A percentile compares a stretch with the other conserved stretches of the same genome.
These are phyloP conservation scores for Ogataea pignaliae DNA, from an alignment of 805 yeast species.

Conservation along the genomic window DNA sequence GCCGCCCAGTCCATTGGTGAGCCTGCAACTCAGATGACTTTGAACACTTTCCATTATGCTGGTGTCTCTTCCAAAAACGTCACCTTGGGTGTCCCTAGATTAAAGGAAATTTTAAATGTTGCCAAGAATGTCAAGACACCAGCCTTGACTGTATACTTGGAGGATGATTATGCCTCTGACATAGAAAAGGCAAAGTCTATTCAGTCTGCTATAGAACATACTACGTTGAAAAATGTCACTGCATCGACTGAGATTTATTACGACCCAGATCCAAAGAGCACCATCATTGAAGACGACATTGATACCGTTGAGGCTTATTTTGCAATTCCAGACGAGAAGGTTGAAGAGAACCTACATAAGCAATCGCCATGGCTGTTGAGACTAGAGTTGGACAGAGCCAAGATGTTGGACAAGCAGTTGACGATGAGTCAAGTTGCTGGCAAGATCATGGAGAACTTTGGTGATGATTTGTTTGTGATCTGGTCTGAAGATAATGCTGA, in stretches of 20 bases:
- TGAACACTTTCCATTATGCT: slow-evolving; percentile 96
- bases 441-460: slow-evolving; percentile 86
- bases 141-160: slow-evolving; percentile 90
- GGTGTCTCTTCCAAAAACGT: slow-evolving; percentile 97
- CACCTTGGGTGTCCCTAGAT: slow-evolving; percentile 95
- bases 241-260: slow-evolving; percentile 96
- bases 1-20: slow-evolving; percentile 98
- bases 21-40: slow-evolving; percentile 97
- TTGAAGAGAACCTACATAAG: slow-evolving; percentile 86
- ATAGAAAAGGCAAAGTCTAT: slow-evolving; percentile 92
- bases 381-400: slow-evolving; percentile 95
- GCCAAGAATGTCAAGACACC: slow-evolving; percentile 99
- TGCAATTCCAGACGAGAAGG: slow-evolving; percentile 96
- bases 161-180: slow-evolving; percentile 75
- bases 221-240: slow-evolving; percentile 89
- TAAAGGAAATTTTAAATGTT: slow-evolving; percentile 95
- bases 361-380: slow-evolving; percentile 98
- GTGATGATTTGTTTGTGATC: slow-evolving; percentile 91
- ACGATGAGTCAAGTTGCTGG: slow-evolving; percentile 98
- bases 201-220: slow-evolving; percentile 96
- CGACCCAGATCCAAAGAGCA: slow-evolving; percentile 96
- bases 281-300: slow-evolving; percentile 94
- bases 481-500: slow-evolving; percentile 99
- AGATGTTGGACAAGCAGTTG: slow-evolving; percentile 96
- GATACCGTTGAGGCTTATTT: slow-evolving; percentile 97